Conservation (phyloP, 768 basidiomycete species). For the Lactifluus volemus region DNA sequence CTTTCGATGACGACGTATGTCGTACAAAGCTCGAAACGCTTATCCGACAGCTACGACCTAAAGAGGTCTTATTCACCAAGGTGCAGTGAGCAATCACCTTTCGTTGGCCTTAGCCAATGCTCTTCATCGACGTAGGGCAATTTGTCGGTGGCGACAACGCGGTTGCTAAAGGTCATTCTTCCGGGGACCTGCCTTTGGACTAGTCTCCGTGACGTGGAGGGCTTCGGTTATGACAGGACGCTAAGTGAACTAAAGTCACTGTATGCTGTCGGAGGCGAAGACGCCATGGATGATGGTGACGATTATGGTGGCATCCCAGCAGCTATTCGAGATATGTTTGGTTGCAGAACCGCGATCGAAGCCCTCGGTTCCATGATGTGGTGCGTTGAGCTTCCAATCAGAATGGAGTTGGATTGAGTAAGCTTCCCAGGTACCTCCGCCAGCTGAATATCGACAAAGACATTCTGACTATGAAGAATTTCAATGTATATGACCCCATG, state of each 20-base stretch:
- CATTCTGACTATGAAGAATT: conserved; percentile 91
- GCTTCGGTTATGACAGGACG: conserved; percentile 65
- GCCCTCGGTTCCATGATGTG: conserved; percentile 90
- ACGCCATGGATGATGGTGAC: conserved; percentile 42
- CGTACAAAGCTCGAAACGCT: conserved; percentile 90
- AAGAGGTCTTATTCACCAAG: conserved; percentile 88
- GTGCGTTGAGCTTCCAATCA: conserved; percentile 31
- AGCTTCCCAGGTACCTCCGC: conserved; percentile 54
- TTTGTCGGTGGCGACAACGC: conserved; percentile 71
- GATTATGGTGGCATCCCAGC: conserved; percentile 45
- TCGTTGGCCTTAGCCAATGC: background rate
- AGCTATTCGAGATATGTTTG: conserved; percentile 65
- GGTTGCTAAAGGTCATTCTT: conserved; percentile 72
- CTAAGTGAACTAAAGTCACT: conserved; percentile 58
- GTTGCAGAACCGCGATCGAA: conserved; percentile 60
- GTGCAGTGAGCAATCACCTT: conserved; percentile 31
- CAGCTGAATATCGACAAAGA: conserved; percentile 96
- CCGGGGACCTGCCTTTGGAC: conserved; percentile 86
- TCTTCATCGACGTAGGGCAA: conserved; percentile 52
- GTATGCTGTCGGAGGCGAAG: conserved; percentile 42
- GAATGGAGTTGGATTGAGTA: background rate
- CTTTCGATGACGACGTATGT: conserved; percentile 88
- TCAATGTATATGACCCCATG: conserved; percentile 96
- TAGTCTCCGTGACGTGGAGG: conserved; percentile 73
- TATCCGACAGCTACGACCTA: conserved; percentile 82